Percentiles rank a stretch among this genome's conserved stretches.
Evolutionary conservation across 1,284 basidiomycete genomes (phyloP).

Genomic region (Microbotryum violaceum): DNA sequence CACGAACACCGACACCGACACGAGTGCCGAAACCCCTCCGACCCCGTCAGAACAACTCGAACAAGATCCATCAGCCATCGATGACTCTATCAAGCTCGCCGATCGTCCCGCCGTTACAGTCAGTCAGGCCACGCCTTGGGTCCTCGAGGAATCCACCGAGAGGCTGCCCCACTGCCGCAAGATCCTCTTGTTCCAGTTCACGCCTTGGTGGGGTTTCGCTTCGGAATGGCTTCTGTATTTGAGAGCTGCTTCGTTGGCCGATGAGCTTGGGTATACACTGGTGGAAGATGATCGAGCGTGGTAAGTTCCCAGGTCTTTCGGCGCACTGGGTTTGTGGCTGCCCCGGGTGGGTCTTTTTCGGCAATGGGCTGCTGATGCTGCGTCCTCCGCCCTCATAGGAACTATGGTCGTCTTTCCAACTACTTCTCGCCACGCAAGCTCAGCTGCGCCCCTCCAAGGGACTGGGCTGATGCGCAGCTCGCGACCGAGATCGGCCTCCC

Average conservation of each 20-base stretch:
- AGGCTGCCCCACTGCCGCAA: slow-evolving; percentile 7
- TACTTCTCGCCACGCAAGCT: slow-evolving; percentile 14
- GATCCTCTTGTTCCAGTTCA: slow-evolving; percentile 17
- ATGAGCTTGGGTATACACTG: slow-evolving; percentile 16
- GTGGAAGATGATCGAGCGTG: slow-evolving; percentile 18
- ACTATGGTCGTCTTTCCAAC: slow-evolving; percentile 18
- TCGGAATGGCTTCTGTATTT: slow-evolving; percentile 25
- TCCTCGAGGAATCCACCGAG: neutral
- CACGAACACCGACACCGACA: too few species aligned
- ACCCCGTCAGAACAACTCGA: too few species aligned
- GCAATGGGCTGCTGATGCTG: too few species aligned
- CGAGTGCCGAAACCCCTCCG: too few species aligned
- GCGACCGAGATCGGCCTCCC: neutral
- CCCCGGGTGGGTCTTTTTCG: too few species aligned
- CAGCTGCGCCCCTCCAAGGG: slow-evolving; percentile 11
- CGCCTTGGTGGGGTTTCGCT: slow-evolving; percentile 26
- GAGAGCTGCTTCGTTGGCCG: slow-evolving; percentile 11
- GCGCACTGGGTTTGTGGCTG: too few species aligned
- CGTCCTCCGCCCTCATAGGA: neutral
- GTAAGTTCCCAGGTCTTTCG: neutral
- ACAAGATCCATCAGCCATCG: too few species aligned
- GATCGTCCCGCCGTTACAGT: too few species aligned
- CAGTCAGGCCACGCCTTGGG: slow-evolving; percentile 4
- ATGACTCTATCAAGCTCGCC: too few species aligned
- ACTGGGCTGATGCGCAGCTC: slow-evolving; percentile 14